Conservation (phyloP, 2,329 filamentous ascomycete species). For the Grosmannia penicillata region DNA sequence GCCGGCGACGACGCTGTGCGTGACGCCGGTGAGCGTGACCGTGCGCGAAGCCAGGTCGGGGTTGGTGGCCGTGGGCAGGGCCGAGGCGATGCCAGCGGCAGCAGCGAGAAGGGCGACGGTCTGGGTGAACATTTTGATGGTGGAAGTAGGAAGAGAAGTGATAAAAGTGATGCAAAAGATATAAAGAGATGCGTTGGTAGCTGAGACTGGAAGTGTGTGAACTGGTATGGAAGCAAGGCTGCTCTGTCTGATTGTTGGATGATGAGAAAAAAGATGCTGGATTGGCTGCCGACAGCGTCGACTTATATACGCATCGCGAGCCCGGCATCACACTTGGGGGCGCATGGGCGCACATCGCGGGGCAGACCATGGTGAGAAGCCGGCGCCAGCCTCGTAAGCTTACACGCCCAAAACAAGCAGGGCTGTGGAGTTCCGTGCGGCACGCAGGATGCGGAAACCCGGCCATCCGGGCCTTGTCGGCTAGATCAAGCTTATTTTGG, state of each 20-base stretch:
- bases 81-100: constrained; percentile 15
- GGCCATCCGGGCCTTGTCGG: no score
- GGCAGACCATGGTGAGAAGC: neutral
- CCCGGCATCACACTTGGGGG: no score
- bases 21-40: constrained; percentile 22
- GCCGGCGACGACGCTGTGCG: constrained; percentile 31
- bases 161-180: neutral
- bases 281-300: neutral
- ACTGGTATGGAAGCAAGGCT: neutral
- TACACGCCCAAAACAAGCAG: no score
- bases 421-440: no score
- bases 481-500: no score
- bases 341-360: no score
- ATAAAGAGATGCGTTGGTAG: neutral
- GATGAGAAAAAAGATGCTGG: neutral
- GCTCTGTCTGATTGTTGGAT: no score
- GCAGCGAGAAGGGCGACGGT: constrained; percentile 11
- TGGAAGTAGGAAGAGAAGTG: neutral
- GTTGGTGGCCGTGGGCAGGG: constrained; percentile 17
- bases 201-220: neutral
- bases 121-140: constrained; percentile 6
- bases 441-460: no score
- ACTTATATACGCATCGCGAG: neutral
- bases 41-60: constrained; percentile 16
- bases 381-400: neutral